These are phyloP conservation scores for Claviceps spartinae DNA, from an alignment of 2,329 filamentous ascomycete species.

Conservation along the genomic window DNA sequence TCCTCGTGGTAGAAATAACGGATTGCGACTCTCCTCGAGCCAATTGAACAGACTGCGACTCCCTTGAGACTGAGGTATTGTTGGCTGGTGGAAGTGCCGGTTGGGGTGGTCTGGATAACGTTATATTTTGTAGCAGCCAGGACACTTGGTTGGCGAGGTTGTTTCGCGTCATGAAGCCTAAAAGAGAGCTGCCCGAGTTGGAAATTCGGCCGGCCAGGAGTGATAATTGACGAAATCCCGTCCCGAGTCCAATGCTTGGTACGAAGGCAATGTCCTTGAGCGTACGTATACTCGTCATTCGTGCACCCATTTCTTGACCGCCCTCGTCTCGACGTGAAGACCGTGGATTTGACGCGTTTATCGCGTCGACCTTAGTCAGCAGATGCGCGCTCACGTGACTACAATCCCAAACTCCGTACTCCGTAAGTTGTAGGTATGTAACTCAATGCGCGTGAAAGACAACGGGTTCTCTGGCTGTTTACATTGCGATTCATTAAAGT, in stretches of 20 bases:
- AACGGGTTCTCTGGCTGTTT: too few relatives aligned
- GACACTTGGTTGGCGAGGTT: constrained; percentile 43
- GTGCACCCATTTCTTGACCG: neutral
- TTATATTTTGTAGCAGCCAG: constrained; percentile 40
- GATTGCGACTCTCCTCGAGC: neutral
- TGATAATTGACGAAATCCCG: constrained; percentile 2
- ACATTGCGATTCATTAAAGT: too few relatives aligned
- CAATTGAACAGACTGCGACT: constrained; percentile 15
- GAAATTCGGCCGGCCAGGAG: neutral
- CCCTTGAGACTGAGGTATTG: constrained; percentile 13
- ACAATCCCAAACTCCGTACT: neutral
- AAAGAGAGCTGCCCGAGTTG: constrained; percentile 1
- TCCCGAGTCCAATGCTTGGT: neutral
- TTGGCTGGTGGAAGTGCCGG: constrained; percentile 22
- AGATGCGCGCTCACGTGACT: constrained; percentile 11
- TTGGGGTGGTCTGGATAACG: constrained; percentile 25
- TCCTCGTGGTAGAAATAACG: neutral
- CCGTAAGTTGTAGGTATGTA: too few relatives aligned
- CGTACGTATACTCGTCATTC: neutral
- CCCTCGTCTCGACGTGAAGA: neutral
- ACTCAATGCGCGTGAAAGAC: too few relatives aligned
- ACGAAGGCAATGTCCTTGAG: neutral
- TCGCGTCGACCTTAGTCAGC: constrained; percentile 22
- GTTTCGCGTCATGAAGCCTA: constrained; percentile 48
- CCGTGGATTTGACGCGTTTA: constrained; percentile 12